Evolutionary conservation across 1,284 basidiomycete genomes (phyloP).

Genomic region (Trichosporon coremiiforme): DNA sequence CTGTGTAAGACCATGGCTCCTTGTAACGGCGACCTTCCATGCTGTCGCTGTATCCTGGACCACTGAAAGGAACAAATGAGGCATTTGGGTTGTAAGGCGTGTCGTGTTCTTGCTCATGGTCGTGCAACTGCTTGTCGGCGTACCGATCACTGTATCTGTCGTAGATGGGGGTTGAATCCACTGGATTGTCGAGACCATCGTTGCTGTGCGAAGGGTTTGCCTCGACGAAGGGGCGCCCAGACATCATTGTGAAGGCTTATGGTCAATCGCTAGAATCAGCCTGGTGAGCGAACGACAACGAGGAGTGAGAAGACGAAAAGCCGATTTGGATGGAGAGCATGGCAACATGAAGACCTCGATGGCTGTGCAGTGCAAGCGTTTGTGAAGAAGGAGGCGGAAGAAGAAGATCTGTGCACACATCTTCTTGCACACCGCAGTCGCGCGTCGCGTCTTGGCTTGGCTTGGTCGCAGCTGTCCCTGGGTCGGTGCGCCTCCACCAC

Average conservation of each 20-base stretch:
- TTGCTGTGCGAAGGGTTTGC: neutral
- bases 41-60: neutral
- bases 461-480: neutral
- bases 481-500: neutral
- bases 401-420: slow-evolving; percentile 1
- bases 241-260: neutral
- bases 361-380: slow-evolving; percentile 6
- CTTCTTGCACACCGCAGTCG: neutral
- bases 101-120: neutral
- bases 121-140: neutral
- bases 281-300: too few relatives aligned
- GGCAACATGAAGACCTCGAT: neutral
- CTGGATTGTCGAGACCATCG: neutral
- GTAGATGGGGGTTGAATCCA: neutral
- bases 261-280: neutral
- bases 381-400: slow-evolving; percentile 1
- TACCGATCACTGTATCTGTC: neutral
- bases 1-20: slow-evolving; percentile 5
- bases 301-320: neutral
- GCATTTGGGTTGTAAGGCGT: neutral
- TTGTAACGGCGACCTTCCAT: neutral
- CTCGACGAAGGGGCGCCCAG: neutral
- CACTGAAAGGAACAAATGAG: neutral
- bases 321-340: neutral
- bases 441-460: slow-evolving; percentile 11